These are phyloP conservation scores for Colletotrichum spaethianum DNA, from an alignment of 2,329 filamentous ascomycete species.

Conservation along the genomic window DNA sequence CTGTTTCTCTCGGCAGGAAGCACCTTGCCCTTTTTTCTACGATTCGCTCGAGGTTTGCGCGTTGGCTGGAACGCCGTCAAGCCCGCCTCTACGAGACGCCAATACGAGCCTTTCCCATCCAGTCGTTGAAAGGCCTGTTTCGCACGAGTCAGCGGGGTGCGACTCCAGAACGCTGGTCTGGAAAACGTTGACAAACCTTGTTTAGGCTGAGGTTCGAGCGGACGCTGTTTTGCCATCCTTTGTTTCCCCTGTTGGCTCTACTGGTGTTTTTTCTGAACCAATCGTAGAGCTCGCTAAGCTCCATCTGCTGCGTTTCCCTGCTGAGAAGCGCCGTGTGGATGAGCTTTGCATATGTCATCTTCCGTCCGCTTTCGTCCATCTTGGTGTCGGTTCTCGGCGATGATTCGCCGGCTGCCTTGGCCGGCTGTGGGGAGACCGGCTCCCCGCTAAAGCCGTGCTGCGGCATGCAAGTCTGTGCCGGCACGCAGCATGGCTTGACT, in stretches of 20 bases:
- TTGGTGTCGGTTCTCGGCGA: neutral
- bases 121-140: neutral
- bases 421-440: neutral
- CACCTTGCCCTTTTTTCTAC: neutral
- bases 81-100: neutral
- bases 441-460: neutral
- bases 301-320: neutral
- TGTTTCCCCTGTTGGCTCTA: neutral
- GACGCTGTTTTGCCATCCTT: constrained; percentile 20
- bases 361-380: neutral
- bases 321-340: neutral
- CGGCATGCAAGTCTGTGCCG: neutral
- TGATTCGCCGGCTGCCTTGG: neutral
- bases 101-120: neutral
- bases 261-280: constrained; percentile 5
- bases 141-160: neutral
- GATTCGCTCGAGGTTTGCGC: neutral
- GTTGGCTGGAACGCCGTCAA: neutral
- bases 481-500: neutral
- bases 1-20: neutral
- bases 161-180: neutral
- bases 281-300: neutral
- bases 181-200: neutral
- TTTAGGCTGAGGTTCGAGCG: constrained; percentile 2
- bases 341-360: constrained; percentile 4